Conservation (phyloP, 2,329 filamentous ascomycete genomes). For the Sclerotinia nivalis region DNA sequence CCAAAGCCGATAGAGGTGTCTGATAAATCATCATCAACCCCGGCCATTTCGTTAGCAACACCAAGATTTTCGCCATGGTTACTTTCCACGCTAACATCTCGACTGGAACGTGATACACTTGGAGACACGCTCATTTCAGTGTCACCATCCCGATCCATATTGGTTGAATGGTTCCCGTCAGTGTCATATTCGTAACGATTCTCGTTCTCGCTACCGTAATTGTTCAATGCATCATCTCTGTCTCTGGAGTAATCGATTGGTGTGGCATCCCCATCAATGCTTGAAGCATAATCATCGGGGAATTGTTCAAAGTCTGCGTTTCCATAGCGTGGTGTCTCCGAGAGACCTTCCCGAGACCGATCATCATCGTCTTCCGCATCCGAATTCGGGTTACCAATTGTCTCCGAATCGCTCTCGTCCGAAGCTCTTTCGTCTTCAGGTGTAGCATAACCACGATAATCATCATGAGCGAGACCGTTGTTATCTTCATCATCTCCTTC, state of each 20-base stretch:
- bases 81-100: constrained; percentile 22
- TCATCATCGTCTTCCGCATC: constrained; percentile 37
- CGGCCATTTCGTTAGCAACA: constrained; percentile 33
- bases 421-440: constrained; percentile 30
- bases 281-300: background rate
- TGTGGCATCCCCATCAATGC: constrained; percentile 9
- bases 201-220: constrained; percentile 15
- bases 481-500: constrained; percentile 37
- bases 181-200: constrained; percentile 8
- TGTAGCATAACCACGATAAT: constrained; percentile 27
- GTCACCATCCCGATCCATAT: constrained; percentile 41
- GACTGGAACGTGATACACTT: constrained; percentile 26
- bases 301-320: constrained; percentile 19
- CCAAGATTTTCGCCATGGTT: constrained; percentile 32
- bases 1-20: constrained; percentile 35
- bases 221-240: background rate
- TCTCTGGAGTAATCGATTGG: constrained; percentile 8
- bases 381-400: constrained; percentile 33
- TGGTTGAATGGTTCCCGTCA: constrained; percentile 33
- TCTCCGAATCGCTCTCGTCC: constrained; percentile 38
- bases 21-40: constrained; percentile 35
- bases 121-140: constrained; percentile 42
- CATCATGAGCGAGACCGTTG: constrained; percentile 24
- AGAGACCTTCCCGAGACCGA: constrained; percentile 31
- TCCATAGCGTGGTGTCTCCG: constrained; percentile 31